Base-by-base conservation (phyloP, 352 stramenopile genomes). In the Pythium periplocum region DNA sequence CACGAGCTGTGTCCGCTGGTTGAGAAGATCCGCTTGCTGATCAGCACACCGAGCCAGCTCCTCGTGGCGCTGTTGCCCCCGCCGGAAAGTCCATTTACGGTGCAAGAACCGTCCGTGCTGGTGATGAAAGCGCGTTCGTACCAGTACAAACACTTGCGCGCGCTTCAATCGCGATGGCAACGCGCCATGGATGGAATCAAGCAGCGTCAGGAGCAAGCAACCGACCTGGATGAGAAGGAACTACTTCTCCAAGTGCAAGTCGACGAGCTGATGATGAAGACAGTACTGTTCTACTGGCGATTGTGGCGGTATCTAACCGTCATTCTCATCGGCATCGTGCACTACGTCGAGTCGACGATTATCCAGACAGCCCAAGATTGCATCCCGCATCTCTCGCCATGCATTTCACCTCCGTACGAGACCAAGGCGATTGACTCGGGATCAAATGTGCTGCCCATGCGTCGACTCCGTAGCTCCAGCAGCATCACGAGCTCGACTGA, bases 181-280 rank as follows among this genome's bases (percentile, higher is more conserved):
- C 32, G 7, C 42, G 39, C 48, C 34, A 59, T 31, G 12, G 48
- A 32, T 38, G 5, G 44, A 45, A 26, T 32, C 45, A 1, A 46
- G 49, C 35, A 30, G 33, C 33, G 17, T 26, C 36, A 42, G 17
- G 34, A 41, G 48, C 52, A 37, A 6, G n/a, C 32, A 32, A 45
- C 17, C 17, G 63, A 65, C 8, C 17, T 9, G 33, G 17, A 6
- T n/a, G 55, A 59, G 51, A 55, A 67, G 8, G 52, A 59, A 32
- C 45, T 30, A 6, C 43, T 46, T 32, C 50, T 62, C 26, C 39
- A 37, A 5, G 47, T 55, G 7, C 48, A 64, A 43, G 64, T 68
- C 6, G 73, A 87, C 47, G 40, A 61, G 48, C 69, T 77, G 65
- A 73, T 88, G 69, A 51, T 75, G 30, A 88, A 88, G 64, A 54